Percentiles rank a stretch among this genome's conserved stretches.
Conservation (phyloP, 805 yeast genomes). For the Nadsonia fulvescens region DNA sequence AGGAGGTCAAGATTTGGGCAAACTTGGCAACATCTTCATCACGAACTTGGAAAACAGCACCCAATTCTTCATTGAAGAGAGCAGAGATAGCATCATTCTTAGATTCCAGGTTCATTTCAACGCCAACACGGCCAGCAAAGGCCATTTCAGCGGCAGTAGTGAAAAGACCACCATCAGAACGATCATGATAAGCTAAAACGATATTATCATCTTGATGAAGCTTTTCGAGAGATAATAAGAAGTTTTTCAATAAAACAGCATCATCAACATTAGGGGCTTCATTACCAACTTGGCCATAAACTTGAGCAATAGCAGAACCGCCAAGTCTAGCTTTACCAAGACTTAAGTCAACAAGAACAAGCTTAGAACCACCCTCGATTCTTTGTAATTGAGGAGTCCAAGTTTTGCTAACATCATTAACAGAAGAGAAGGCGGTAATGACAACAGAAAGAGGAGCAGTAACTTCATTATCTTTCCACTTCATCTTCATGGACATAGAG, state of each 20-base stretch:
- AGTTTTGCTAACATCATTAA: conserved; percentile 63
- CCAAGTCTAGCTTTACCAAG: conserved; percentile 49
- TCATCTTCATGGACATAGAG: conserved; percentile 98
- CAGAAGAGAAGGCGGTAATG: conserved; percentile 84
- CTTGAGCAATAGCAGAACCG: conserved; percentile 91
- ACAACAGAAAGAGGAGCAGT: conserved; percentile 88
- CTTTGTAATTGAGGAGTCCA: conserved; percentile 82
- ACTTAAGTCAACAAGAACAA: conserved; percentile 71
- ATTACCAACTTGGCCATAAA: conserved; percentile 73
- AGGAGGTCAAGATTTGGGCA: conserved; percentile 30
- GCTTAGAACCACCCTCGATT: conserved; percentile 21
- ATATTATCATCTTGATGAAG: conserved; percentile 45
- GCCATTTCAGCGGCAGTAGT: conserved; percentile 88
- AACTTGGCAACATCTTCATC: conserved; percentile 34
- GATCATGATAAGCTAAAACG: conserved; percentile 83
- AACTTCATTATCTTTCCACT: conserved; percentile 73
- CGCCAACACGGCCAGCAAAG: conserved; percentile 83
- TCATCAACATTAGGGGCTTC: conserved; percentile 70
- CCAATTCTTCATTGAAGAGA: conserved; percentile 84
- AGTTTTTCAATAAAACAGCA: conserved; percentile 40
- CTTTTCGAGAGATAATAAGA: conserved; percentile 49
- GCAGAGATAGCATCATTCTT: conserved; percentile 27
- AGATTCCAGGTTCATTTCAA: conserved; percentile 30
- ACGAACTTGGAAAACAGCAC: conserved; percentile 82
- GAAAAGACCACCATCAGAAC: conserved; percentile 91